These are phyloP conservation scores for Euphorbia celastroides DNA, from an alignment of 441 rosid genomes.

Conservation along the genomic window DNA sequence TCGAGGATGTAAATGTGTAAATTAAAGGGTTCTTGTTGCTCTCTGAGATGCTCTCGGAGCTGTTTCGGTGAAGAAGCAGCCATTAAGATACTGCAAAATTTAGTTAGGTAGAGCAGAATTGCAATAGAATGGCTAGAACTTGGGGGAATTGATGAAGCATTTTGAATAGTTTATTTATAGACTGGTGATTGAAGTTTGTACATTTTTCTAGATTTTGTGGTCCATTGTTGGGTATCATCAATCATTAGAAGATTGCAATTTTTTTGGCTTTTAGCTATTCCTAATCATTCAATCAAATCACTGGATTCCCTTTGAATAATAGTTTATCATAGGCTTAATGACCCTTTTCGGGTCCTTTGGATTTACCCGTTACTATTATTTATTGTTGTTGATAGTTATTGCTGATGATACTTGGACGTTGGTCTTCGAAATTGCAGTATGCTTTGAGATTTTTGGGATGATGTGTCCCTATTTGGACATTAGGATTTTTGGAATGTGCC, in stretches of 20 bases:
- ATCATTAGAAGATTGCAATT: constrained; percentile 24
- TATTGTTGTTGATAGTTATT: no score
- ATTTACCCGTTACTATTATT: no score
- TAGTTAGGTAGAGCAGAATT: neutral
- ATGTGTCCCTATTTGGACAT: no score
- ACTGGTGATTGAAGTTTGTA: neutral
- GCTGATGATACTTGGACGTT: no score
- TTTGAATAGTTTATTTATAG: neutral
- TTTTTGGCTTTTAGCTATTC: constrained; percentile 17
- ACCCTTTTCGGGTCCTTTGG: no score
- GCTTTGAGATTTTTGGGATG: no score
- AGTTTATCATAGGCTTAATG: neutral
- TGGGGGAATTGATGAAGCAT: neutral
- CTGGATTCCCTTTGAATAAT: constrained; percentile 9
- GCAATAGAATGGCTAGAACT: no score
- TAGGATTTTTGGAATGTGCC: no score
- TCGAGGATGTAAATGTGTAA: constrained; percentile 25
- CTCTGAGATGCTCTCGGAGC: constrained; percentile 33
- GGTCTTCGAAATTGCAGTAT: no score
- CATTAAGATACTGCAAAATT: constrained; percentile 22
- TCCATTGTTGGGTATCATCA: constrained; percentile 10
- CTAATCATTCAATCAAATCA: constrained; percentile 9
- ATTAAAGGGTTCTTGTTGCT: constrained; percentile 31
- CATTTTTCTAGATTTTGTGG: constrained; percentile 8
- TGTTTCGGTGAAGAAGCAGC: constrained; percentile 21